These are phyloP conservation scores for Irineochytrium annulatum DNA, from an alignment of 192 early-diverging fungal genomes.

Conservation along the genomic window DNA sequence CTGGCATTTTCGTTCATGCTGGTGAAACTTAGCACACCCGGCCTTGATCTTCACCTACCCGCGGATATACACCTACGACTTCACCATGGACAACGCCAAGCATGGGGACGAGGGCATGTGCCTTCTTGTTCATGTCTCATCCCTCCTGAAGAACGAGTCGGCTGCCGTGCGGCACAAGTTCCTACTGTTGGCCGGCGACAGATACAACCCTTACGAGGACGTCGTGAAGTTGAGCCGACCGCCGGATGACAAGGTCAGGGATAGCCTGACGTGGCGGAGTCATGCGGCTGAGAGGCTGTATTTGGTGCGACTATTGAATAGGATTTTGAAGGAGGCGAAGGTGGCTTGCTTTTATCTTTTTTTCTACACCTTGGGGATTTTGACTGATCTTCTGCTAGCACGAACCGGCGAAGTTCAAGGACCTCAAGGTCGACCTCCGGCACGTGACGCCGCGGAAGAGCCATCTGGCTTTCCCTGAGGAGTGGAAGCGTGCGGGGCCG, in stretches of 20 bases:
- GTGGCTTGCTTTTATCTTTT: too few relatives aligned
- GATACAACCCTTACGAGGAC: constrained; percentile 56
- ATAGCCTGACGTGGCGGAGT: constrained; percentile 1
- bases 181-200: constrained; percentile 53
- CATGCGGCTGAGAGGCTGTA: constrained; percentile 4
- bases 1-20: too few relatives aligned
- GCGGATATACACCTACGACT: constrained; percentile 22
- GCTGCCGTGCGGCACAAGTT: constrained; percentile 54
- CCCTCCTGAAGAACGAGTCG: constrained; percentile 44
- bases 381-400: too few relatives aligned
- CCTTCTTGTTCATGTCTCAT: constrained; percentile 42
- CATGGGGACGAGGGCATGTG: constrained; percentile 45
- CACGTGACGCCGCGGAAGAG: constrained; percentile 45
- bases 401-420: constrained; percentile 47
- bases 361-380: too few relatives aligned
- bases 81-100: constrained; percentile 35
- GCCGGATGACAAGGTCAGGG: constrained; percentile 27
- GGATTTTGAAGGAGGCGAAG: constrained; percentile 57
- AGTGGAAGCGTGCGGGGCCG: constrained; percentile 51
- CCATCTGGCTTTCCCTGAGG: constrained; percentile 54
- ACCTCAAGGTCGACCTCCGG: constrained; percentile 56
- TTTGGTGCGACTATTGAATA: constrained; percentile 44
- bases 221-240: constrained; percentile 54
- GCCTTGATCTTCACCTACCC: constrained; percentile 6
- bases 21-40: constrained; percentile 1